Evolutionary conservation across 192 early-diverging fungal species (phyloP), one percentile per base, ranked within the genome.

Genomic region (Umbelopsis sp.): DNA sequence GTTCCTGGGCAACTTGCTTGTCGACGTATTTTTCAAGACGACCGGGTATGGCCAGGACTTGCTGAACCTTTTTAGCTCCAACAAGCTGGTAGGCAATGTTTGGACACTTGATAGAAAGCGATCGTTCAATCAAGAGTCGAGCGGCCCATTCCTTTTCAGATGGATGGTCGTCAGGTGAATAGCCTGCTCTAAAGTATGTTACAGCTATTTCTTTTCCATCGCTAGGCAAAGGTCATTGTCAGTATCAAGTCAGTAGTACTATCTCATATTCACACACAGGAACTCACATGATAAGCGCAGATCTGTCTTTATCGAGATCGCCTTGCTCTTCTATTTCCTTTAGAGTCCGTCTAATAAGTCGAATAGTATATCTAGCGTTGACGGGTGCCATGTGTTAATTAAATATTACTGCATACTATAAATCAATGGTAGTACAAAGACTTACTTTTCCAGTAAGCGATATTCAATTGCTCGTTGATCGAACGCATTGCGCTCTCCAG

Each of bases 51-150:
- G 96, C 90, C 22, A 99, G 76, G 10, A 97, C 91, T 75, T 99
- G 96, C 75, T 99, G 97, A 10, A 97, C 87, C 72, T 99, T 99
- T 78, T 99, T 99, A 46, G 92, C 86, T n/a, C 97, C 97, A 8
- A 91, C 91, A 23, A 99, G 77, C 64, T 99, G 97, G 66, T 97
- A 96, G 3, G 94, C 91, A 21, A 92, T 82, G 33, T 85, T 93
- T 41, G 97, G 97, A 70, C 94, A 95, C 61, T 97, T 92, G 69
- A 99, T 88, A 0, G 94, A 77, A 18, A 86, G 74, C 1, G 95
- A 95, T 30, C 85, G 82, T 71, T 99, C 97, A 9, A 97, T 81
- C 51, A 92, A 79, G 50, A 93, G 82, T 71, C 97, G 85, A 3
- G 91, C 94, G n/a, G 89, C 83, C 97, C 97, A 98, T 85, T 96